Evolutionary conservation across 768 basidiomycete genomes (phyloP).

Genomic region (Roridomyces roridus): DNA sequence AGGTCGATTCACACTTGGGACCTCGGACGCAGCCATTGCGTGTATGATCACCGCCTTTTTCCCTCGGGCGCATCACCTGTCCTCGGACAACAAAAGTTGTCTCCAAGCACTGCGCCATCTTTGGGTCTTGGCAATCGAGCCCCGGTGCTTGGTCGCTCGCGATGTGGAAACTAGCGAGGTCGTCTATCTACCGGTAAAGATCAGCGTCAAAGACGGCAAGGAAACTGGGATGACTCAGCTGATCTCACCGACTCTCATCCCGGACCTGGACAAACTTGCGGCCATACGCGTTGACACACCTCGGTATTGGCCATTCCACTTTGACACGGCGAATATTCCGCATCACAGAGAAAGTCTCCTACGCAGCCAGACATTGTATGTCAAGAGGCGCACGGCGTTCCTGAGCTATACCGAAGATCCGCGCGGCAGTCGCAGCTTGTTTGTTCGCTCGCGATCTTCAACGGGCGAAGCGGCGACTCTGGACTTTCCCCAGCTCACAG

Average conservation of each 20-base stretch:
- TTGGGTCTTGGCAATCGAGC: conserved; percentile 96
- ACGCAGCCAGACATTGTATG: conserved; percentile 82
- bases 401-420: conserved; percentile 95
- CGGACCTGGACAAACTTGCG: conserved; percentile 81
- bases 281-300: conserved; percentile 92
- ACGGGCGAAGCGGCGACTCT: conserved; percentile 84
- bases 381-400: conserved; percentile 92
- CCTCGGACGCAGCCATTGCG: conserved; percentile 90
- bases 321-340: conserved; percentile 74
- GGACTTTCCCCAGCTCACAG: conserved; percentile 81
- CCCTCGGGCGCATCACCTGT: conserved; percentile 80
- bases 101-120: conserved; percentile 93
- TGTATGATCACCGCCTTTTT: conserved; percentile 91
- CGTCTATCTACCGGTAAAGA: conserved; percentile 91
- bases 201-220: conserved; percentile 74
- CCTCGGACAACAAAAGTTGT: conserved; percentile 88
- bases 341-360: conserved; percentile 75
- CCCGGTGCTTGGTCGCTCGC: conserved; percentile 87
- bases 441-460: conserved; percentile 86
- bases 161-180: conserved; percentile 93
- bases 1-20: conserved; percentile 91
- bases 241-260: conserved; percentile 92
- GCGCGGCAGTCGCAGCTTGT: conserved; percentile 89
- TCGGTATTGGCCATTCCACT: conserved; percentile 92
- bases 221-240: conserved; percentile 74